Conservation (phyloP, 225 moss, liverwort and hornwort genomes). For the Ulota crispa region DNA sequence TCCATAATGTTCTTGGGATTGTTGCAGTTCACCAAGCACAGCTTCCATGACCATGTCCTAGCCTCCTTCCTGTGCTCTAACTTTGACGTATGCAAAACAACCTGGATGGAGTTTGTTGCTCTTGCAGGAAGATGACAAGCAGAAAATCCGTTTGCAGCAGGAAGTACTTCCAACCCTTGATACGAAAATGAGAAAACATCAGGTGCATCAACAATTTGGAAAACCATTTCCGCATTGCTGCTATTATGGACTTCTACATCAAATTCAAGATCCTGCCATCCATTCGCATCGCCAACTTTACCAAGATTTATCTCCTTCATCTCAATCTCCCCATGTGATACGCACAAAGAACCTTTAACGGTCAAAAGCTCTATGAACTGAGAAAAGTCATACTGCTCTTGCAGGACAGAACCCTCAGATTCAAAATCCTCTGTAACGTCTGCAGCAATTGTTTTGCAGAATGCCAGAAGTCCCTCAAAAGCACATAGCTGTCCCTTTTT, state of each 20-base stretch:
- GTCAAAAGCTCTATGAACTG: conserved; percentile 70
- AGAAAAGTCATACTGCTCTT: conserved; percentile 35
- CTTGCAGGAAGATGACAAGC: conserved; percentile 57
- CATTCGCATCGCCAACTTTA: conserved; percentile 91
- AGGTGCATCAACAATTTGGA: conserved; percentile 72
- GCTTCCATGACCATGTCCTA: conserved; percentile 75
- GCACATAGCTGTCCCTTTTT: conserved; percentile 52
- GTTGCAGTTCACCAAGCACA: conserved; percentile 74
- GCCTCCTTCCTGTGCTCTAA: conserved; percentile 82
- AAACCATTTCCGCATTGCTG: conserved; percentile 75
- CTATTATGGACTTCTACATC: conserved; percentile 72
- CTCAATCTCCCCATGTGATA: conserved; percentile 67
- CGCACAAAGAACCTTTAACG: conserved; percentile 71
- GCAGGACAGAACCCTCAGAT: conserved; percentile 20
- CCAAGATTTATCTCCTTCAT: conserved; percentile 75
- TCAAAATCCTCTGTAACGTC: conserved; percentile 12
- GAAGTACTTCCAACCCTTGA: conserved; percentile 38
- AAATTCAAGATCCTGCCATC: conserved; percentile 87
- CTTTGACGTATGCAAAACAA: conserved; percentile 64
- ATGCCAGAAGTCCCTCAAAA: conserved; percentile 76
- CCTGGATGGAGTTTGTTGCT: conserved; percentile 50
- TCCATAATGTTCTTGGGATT: conserved; percentile 74
- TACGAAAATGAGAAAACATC: conserved; percentile 58
- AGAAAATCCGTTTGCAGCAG: conserved; percentile 24
- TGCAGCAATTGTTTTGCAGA: conserved; percentile 32